Conservation (phyloP, 768 basidiomycete species). For the Mycena leptocephala region DNA sequence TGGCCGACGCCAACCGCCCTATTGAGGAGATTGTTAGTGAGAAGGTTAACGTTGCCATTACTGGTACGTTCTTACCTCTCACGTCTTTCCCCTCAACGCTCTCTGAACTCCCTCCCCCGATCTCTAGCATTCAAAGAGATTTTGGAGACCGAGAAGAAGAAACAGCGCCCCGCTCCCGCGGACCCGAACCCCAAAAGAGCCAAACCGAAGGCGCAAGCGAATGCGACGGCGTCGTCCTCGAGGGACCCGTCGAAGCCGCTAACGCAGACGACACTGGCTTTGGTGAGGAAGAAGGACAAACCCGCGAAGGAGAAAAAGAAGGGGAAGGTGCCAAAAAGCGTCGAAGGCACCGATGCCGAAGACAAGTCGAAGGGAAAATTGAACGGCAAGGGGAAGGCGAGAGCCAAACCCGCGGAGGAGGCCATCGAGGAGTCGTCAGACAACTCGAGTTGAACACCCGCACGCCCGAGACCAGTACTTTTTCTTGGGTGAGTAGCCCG, state of each 20-base stretch:
- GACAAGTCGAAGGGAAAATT: neutral
- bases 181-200: neutral
- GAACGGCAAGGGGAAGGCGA: too few relatives aligned
- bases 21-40: neutral
- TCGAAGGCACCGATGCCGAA: neutral
- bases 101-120: neutral
- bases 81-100: neutral
- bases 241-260: neutral
- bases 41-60: neutral
- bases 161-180: neutral
- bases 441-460: neutral
- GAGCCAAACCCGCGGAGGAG: neutral
- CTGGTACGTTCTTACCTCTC: neutral
- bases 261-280: neutral
- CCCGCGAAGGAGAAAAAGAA: neutral
- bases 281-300: neutral
- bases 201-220: neutral
- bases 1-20: conserved; percentile 7
- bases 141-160: neutral
- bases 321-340: neutral
- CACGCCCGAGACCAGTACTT: neutral
- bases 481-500: neutral
- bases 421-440: neutral
- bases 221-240: neutral
- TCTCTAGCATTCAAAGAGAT: neutral